phyloP scores from a whole-genome alignment of 495 filamentous ascomycete genomes.

The Aspergillus bertholletiae region DNA sequence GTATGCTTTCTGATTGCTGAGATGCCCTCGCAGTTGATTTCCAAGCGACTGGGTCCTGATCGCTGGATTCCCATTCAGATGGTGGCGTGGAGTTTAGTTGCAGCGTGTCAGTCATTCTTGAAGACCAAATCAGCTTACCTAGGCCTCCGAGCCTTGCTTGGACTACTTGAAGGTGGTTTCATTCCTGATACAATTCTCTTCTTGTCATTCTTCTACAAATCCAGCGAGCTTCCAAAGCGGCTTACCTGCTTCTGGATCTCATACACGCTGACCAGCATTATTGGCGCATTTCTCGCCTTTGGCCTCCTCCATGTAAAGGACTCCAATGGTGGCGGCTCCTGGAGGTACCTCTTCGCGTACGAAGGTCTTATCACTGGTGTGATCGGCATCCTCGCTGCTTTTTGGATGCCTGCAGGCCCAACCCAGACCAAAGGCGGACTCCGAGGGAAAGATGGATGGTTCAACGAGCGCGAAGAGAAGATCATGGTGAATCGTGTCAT shows the following conservation, averaged over 20 bases:
- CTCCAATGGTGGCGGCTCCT: conserved; percentile 41
- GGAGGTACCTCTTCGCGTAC: conserved; percentile 54
- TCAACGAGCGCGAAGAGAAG: conserved; percentile 45
- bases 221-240: conserved; percentile 45
- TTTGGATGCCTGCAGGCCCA: too few relatives aligned
- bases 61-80: conserved; percentile 30
- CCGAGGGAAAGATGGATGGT: conserved; percentile 49
- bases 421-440: conserved; percentile 50
- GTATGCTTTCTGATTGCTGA: conserved; percentile 32
- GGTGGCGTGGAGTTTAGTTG: conserved; percentile 46
- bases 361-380: conserved; percentile 31
- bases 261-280: conserved; percentile 44
- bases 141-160: conserved; percentile 30
- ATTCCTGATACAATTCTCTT: conserved; percentile 51
- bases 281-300: conserved; percentile 51
- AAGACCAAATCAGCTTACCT: conserved; percentile 34
- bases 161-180: conserved; percentile 43
- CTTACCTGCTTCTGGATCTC: conserved; percentile 55
- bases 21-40: conserved; percentile 33
- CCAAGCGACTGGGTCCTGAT: conserved; percentile 26
- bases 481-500: conserved; percentile 47
- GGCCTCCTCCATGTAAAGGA: conserved; percentile 51
- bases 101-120: conserved; percentile 34
- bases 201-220: conserved; percentile 52
- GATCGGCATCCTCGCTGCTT: too few relatives aligned